Conservation (phyloP, 2,329 filamentous ascomycete species). For the Fusarium scirpi region DNA sequence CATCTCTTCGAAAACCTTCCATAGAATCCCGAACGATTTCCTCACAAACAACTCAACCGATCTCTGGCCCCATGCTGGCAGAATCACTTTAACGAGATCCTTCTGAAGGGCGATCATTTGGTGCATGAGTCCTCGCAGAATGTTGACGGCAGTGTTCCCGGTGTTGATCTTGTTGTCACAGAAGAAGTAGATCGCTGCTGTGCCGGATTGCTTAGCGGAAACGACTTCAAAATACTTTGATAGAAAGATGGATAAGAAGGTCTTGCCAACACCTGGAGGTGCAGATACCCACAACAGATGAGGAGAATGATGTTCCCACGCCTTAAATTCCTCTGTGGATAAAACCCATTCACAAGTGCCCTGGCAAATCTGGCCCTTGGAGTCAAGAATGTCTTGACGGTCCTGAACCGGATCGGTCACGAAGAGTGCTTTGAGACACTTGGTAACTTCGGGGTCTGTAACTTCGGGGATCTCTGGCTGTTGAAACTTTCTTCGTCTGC, state of each 20-base stretch:
- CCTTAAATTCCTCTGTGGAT: fast-evolving
- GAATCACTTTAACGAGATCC: fast-evolving
- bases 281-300: neutral
- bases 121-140: neutral
- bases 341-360: neutral
- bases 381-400: neutral
- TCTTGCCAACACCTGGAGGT: neutral
- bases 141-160: neutral
- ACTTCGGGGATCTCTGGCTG: fast-evolving
- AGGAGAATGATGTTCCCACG: fast-evolving
- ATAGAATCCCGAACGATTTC: neutral
- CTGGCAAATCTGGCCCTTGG: neutral
- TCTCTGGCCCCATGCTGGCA: conserved; percentile 2
- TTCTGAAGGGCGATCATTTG: neutral
- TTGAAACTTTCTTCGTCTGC: fast-evolving
- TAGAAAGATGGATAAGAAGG: neutral
- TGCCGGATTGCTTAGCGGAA: fast-evolving
- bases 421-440: neutral
- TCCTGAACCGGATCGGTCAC: neutral
- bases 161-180: neutral
- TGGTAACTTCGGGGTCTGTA: fast-evolving
- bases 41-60: fast-evolving
- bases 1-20: neutral
- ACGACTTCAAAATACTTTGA: fast-evolving
- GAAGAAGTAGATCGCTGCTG: fast-evolving